Percentiles rank a stretch among this genome's conserved stretches.
phyloP scores from a whole-genome alignment of 2,329 filamentous ascomycete species.

The Cladosporium sp. region DNA sequence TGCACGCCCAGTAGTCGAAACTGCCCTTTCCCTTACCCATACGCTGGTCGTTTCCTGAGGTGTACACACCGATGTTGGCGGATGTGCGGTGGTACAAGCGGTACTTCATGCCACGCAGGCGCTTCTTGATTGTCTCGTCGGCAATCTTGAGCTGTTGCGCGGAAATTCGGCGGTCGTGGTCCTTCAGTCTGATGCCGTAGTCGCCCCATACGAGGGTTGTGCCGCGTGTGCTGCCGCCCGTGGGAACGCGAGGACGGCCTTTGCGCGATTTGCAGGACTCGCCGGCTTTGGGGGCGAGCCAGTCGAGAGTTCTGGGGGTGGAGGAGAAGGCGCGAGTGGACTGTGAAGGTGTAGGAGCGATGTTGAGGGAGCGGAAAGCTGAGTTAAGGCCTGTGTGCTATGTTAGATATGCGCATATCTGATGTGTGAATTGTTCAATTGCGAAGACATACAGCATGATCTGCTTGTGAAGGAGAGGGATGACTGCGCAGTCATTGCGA shows the following conservation, averaged over 20 bases:
- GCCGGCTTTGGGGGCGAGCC: slow-evolving; percentile 76
- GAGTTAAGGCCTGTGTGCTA: slow-evolving; percentile 35
- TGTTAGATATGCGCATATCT: slow-evolving; percentile 6
- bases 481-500: slow-evolving; percentile 12
- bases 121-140: slow-evolving; percentile 86
- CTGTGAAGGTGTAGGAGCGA: slow-evolving; percentile 17
- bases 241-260: slow-evolving; percentile 80
- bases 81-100: slow-evolving; percentile 85
- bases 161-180: slow-evolving; percentile 87
- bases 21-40: slow-evolving; percentile 99
- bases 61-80: slow-evolving; percentile 92
- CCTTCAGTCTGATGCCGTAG: slow-evolving; percentile 87
- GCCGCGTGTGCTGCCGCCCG: slow-evolving; percentile 84
- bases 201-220: slow-evolving; percentile 97
- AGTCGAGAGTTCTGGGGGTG: slow-evolving; percentile 49
- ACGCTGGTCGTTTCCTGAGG: slow-evolving; percentile 91
- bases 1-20: slow-evolving; percentile 93
- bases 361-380: slow-evolving; percentile 22
- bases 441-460: slow-evolving; percentile 24
- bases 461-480: slow-evolving; percentile 25
- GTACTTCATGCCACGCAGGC: slow-evolving; percentile 87
- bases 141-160: slow-evolving; percentile 83
- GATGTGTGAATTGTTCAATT: background rate
- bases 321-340: slow-evolving; percentile 26
- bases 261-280: slow-evolving; percentile 86